These are phyloP conservation scores for Telfairia occidentalis DNA, from an alignment of 331 rosid species.

Conservation along the genomic window DNA sequence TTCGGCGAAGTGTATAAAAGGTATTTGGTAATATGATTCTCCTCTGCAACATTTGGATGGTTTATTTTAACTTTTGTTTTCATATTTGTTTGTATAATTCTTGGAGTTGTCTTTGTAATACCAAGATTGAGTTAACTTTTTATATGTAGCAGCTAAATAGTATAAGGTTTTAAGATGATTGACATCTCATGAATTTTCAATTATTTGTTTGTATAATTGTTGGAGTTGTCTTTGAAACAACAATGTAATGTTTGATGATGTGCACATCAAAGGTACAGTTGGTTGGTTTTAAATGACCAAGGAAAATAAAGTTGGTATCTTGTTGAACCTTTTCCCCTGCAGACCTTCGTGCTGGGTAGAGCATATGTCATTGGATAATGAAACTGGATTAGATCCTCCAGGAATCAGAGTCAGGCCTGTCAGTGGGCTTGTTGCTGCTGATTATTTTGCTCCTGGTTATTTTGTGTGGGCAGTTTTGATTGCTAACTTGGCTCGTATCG, in stretches of 20 bases:
- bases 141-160: not conserved
- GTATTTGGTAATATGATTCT: slow-evolving; percentile 17
- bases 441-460: slow-evolving; percentile 92
- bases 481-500: slow-evolving; percentile 85
- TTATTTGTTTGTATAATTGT: too few species aligned
- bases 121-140: not conserved
- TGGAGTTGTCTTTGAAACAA: not conserved
- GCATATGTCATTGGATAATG: slow-evolving; percentile 92
- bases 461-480: slow-evolving; percentile 97
- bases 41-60: not conserved
- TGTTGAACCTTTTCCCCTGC: slow-evolving; percentile 13
- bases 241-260: not conserved
- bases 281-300: not conserved
- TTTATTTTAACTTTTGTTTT: not conserved
- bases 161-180: not conserved
- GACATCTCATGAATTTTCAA: not conserved
- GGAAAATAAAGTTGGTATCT: not conserved
- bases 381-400: slow-evolving; percentile 69
- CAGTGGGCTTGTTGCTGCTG: slow-evolving; percentile 95
- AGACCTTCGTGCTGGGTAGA: slow-evolving; percentile 83
- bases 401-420: slow-evolving; percentile 84
- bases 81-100: slow-evolving; percentile 1
- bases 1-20: slow-evolving; percentile 84
- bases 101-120: not conserved
- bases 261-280: not conserved